Conservation (phyloP, 2,329 filamentous ascomycete genomes). For the Pseudocercospora fijiensis region DNA sequence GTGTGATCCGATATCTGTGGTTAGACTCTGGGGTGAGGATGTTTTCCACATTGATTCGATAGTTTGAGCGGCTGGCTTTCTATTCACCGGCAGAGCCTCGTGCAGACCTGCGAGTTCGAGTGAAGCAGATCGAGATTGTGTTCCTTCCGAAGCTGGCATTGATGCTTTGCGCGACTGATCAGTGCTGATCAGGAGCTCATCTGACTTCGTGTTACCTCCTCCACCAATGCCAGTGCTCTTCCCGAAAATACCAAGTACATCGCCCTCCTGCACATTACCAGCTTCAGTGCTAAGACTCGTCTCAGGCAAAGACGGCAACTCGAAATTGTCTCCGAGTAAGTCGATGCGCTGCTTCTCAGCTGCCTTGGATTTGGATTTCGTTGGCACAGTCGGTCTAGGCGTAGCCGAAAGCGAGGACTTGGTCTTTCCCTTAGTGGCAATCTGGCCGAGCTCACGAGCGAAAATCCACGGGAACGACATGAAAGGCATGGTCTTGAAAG, state of each 20-base stretch:
- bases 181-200: neutral
- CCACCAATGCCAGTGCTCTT: neutral
- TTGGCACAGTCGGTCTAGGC: constrained; percentile 18
- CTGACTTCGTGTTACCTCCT: neutral
- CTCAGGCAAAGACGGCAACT: constrained; percentile 20
- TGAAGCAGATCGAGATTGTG: neutral
- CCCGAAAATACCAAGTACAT: constrained; percentile 21
- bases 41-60: neutral
- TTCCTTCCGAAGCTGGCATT: too few species aligned
- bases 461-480: constrained; percentile 97
- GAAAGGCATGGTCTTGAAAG: constrained; percentile 64
- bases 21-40: neutral
- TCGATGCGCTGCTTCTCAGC: constrained; percentile 13
- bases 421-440: constrained; percentile 52
- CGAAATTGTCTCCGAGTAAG: constrained; percentile 18
- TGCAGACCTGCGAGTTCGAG: neutral
- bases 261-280: constrained; percentile 23
- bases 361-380: constrained; percentile 11
- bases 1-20: too few species aligned
- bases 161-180: too few species aligned
- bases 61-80: too few species aligned
- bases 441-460: constrained; percentile 65
- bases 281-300: constrained; percentile 14
- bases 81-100: neutral
- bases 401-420: constrained; percentile 7